Evolutionary conservation across 2,329 filamentous ascomycete genomes (phyloP).

Genomic region (Aspergillus nomiae): DNA sequence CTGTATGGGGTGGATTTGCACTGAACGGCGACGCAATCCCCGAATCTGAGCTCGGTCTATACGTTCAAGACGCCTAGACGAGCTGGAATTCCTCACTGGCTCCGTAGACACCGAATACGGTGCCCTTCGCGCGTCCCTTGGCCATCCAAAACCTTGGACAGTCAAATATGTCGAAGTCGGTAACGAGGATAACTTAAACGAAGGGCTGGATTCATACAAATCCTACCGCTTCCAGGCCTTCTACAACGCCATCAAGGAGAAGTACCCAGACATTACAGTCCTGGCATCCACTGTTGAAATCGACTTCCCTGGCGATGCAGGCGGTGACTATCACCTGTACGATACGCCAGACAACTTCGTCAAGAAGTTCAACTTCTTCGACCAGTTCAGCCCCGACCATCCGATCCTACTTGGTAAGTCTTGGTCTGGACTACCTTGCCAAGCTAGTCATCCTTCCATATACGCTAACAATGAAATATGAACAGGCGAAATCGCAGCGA

Average conservation of each 20-base stretch:
- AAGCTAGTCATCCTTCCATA: neutral
- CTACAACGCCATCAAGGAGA: slow-evolving; percentile 59
- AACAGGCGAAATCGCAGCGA: slow-evolving; percentile 30
- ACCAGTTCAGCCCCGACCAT: slow-evolving; percentile 42
- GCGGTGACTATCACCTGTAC: slow-evolving; percentile 53
- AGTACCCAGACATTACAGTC: slow-evolving; percentile 58
- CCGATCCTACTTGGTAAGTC: slow-evolving; percentile 29
- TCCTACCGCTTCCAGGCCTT: slow-evolving; percentile 61
- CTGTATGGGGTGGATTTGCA: slow-evolving; percentile 48
- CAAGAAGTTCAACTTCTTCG: slow-evolving; percentile 55
- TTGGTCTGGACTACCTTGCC: neutral
- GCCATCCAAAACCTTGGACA: slow-evolving; percentile 62
- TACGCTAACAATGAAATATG: neutral
- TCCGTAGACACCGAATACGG: slow-evolving; percentile 33
- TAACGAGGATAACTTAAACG: slow-evolving; percentile 66
- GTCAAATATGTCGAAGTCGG: slow-evolving; percentile 67
- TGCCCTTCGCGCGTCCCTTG: slow-evolving; percentile 58
- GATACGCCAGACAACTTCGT: slow-evolving; percentile 55
- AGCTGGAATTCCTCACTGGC: slow-evolving; percentile 34
- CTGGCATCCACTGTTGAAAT: slow-evolving; percentile 37
- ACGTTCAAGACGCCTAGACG: slow-evolving; percentile 39
- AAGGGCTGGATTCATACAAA: slow-evolving; percentile 53
- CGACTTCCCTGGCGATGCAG: slow-evolving; percentile 26
- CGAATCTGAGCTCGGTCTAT: slow-evolving; percentile 38
- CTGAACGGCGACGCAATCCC: slow-evolving; percentile 37